Percentiles rank a stretch among this genome's conserved stretches.
phyloP scores from a whole-genome alignment of 2,329 filamentous ascomycete genomes.

The Hypoxylon sp. region DNA sequence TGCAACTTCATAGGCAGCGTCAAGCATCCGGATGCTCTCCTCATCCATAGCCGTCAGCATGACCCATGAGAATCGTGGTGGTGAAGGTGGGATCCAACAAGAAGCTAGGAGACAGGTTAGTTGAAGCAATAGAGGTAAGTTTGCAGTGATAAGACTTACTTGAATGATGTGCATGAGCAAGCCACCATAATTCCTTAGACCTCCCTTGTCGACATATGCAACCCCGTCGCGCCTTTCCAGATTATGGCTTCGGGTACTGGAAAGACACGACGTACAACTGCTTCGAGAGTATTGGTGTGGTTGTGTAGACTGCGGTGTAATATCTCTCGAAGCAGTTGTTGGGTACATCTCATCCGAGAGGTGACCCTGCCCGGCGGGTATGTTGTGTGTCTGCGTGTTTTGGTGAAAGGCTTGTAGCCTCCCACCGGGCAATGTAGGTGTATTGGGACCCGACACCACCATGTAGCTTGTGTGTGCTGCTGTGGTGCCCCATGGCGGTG shows the following conservation, averaged over 20 bases:
- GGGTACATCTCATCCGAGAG: conserved; percentile 3
- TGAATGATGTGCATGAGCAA: background rate
- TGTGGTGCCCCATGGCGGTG: background rate
- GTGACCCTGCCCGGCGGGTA: too few species aligned
- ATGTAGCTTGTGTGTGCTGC: background rate
- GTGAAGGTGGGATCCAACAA: too few species aligned
- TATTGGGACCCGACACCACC: too few species aligned
- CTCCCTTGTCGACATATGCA: conserved; percentile 4
- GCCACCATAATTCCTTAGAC: conserved; percentile 1
- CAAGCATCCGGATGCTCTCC: background rate
- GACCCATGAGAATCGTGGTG: background rate
- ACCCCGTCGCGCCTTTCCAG: background rate
- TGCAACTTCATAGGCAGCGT: background rate
- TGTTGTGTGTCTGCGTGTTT: too few species aligned
- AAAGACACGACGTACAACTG: background rate
- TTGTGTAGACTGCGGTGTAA: background rate
- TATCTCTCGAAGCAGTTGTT: conserved; percentile 9
- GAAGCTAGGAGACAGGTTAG: conserved; percentile 4
- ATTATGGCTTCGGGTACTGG: too few species aligned
- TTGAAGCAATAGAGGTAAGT: background rate
- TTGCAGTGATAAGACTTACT: conserved; percentile 1
- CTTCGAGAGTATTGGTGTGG: conserved; percentile 1
- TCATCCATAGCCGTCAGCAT: background rate
- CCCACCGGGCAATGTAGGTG: too few species aligned
- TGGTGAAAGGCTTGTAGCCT: too few species aligned